These are phyloP conservation scores for Coemansia sp. DNA, from an alignment of 192 early-diverging fungal species.

Conservation along the genomic window DNA sequence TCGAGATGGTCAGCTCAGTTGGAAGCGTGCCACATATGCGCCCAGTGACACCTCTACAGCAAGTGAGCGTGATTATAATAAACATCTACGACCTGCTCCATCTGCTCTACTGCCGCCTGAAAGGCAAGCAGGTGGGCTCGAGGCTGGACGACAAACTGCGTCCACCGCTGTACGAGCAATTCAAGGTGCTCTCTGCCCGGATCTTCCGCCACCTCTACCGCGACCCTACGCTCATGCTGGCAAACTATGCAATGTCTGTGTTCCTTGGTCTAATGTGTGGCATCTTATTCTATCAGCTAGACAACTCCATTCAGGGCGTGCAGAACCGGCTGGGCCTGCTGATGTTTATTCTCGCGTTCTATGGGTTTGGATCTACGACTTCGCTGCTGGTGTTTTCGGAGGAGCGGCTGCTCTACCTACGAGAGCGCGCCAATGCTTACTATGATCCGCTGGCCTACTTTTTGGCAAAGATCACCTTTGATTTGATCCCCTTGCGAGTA, in stretches of 20 bases:
- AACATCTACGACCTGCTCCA: slow-evolving; percentile 27
- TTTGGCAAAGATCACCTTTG: slow-evolving; percentile 59
- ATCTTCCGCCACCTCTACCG: slow-evolving; percentile 45
- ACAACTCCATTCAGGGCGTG: slow-evolving; percentile 38
- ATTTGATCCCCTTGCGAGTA: slow-evolving; percentile 67
- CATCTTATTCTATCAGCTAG: slow-evolving; percentile 52
- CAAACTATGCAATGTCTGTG: slow-evolving; percentile 36
- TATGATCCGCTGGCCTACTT: slow-evolving; percentile 60
- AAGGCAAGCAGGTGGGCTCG: background rate
- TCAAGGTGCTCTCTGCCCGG: slow-evolving; percentile 45
- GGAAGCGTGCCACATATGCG: slow-evolving; percentile 25
- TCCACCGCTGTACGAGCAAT: slow-evolving; percentile 46
- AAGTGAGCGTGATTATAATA: slow-evolving; percentile 29
- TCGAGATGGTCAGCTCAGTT: slow-evolving; percentile 25
- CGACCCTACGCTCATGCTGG: slow-evolving; percentile 39
- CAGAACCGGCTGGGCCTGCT: slow-evolving; percentile 50
- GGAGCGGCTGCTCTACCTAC: slow-evolving; percentile 49
- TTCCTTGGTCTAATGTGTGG: slow-evolving; percentile 52
- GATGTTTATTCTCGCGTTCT: slow-evolving; percentile 51
- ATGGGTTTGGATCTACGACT: slow-evolving; percentile 55
- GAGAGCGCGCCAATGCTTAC: slow-evolving; percentile 61
- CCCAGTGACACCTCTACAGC: slow-evolving; percentile 41
- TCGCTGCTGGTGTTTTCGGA: slow-evolving; percentile 49
- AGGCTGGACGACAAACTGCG: slow-evolving; percentile 21
- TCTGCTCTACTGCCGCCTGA: slow-evolving; percentile 5